A percentile compares a stretch with the other conserved stretches of the same genome.
Conservation (phyloP, 2,329 filamentous ascomycete genomes). For the Penicillium sp. region DNA sequence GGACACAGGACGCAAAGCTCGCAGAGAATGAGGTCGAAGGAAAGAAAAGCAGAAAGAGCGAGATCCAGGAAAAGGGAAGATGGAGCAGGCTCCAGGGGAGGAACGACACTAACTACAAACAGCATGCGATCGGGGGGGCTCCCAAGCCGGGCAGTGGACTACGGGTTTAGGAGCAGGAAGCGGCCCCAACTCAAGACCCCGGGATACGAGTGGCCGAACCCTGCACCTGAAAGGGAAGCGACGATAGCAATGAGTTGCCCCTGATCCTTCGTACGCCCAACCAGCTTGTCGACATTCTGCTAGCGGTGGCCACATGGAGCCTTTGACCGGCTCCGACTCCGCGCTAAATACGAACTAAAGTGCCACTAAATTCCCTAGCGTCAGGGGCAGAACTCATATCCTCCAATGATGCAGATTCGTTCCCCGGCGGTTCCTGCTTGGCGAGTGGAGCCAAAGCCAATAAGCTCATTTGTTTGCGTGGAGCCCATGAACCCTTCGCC, state of each 20-base stretch:
- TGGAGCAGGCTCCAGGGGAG: not conserved
- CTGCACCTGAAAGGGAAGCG: not conserved
- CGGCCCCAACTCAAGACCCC: constrained; percentile 10
- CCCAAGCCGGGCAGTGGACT: too few species aligned
- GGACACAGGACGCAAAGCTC: constrained; percentile 24
- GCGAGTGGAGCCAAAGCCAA: constrained; percentile 16
- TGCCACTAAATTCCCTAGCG: constrained; percentile 12
- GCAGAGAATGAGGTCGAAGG: constrained; percentile 23
- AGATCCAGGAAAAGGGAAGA: constrained; percentile 15
- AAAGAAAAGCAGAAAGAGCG: constrained; percentile 9
- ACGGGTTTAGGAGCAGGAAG: too few species aligned
- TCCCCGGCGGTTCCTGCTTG: constrained; percentile 24
- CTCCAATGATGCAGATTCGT: constrained; percentile 11
- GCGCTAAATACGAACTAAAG: not conserved
- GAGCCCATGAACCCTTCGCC: constrained; percentile 1
- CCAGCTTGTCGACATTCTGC: not conserved
- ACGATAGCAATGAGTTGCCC: not conserved
- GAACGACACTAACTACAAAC: constrained; percentile 11
- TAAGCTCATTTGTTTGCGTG: constrained; percentile 8
- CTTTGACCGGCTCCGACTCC: not conserved
- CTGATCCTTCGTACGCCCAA: not conserved
- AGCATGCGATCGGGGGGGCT: constrained; percentile 6
- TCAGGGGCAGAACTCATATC: constrained; percentile 14
- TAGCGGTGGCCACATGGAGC: constrained; percentile 11
- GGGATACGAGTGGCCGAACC: not conserved